Conservation (phyloP, 176 grass and related monocot genomes). For the Carex cristatella region DNA sequence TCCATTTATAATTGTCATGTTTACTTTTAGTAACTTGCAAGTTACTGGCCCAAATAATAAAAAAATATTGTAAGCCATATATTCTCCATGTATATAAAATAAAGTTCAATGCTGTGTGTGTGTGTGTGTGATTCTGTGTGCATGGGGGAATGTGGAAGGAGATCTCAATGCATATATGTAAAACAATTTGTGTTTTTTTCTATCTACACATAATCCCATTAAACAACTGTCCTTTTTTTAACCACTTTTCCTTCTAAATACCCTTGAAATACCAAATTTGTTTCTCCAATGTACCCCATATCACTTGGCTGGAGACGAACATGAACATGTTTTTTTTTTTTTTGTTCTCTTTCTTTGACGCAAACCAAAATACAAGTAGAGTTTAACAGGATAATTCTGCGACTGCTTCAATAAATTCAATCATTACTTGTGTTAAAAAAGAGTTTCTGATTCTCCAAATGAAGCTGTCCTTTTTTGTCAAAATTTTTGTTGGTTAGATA, state of each 20-base stretch:
- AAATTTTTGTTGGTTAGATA: neutral
- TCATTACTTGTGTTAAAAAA: too few relatives aligned
- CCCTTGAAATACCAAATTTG: neutral
- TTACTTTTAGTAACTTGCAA: constrained; percentile 18
- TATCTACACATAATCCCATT: constrained; percentile 2
- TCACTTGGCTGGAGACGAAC: neutral
- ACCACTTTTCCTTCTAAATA: neutral
- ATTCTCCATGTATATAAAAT: neutral
- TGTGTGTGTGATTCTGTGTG: neutral
- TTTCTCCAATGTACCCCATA: neutral
- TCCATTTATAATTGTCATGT: neutral
- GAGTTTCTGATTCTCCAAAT: too few relatives aligned
- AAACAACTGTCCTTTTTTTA: neutral
- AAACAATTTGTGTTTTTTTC: neutral
- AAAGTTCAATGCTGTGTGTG: neutral
- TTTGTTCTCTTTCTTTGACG: neutral
- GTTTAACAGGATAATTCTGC: neutral
- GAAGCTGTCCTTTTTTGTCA: too few relatives aligned
- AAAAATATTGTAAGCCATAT: neutral
- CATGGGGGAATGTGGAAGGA: constrained; percentile 6
- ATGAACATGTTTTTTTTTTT: neutral
- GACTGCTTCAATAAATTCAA: neutral
- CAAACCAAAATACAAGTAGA: too few relatives aligned
- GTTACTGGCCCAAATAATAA: neutral
- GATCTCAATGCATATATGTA: constrained; percentile 17